Base-by-base conservation (phyloP, 2,329 filamentous ascomycete genomes). In the Cladosporium sp. region DNA sequence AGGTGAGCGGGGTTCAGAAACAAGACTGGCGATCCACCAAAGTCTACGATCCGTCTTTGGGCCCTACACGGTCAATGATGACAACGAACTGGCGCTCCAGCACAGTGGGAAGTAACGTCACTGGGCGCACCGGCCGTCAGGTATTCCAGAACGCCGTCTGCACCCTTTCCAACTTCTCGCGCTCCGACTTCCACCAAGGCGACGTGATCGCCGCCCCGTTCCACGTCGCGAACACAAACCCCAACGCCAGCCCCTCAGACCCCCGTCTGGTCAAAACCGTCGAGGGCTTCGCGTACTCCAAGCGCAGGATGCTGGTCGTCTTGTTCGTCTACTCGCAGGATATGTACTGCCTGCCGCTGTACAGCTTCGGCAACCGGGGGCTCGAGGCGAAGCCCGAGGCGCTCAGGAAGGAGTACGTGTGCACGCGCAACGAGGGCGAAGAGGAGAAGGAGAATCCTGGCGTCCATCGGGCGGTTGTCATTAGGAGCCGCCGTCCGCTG, bases 221-320 rank as follows among this genome's bases (percentile, higher is more conserved):
- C 46, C 57, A 61, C 46, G 44, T 41, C 4, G 19, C 56, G 10
- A 59, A 59, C 42, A 54, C 52, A 3, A 58, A 59, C 32, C 57
- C 55, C 3, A 43, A 56, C 10, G 48, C 55, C 34, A 41, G 38
- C 14, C 49, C 14, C 3, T 10, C 28, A 8, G 38, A 55, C 18
- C 9, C 7, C 1, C 44, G 53, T 14, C 16, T 57, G 1, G 44
- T 18, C 2, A 38, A 38, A 9, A 57, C 56, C 2, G 32, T 37
- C 16, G 46, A 52, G 10, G 58, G 58, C 10, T 52, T 49, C 1
- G 54, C 52, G 1, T 58, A 57, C 53, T 54, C 50, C 10, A 59
- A 59, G 43, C 56, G 56, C 4, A 52, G 59, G 6, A 59, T 61
- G 56, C 28, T 59, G 9, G 44, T 59, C 28, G 46, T 61, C 2